Evolutionary conservation across 2,329 filamentous ascomycete genomes (phyloP).

Genomic region (Chaetomium strumarium): DNA sequence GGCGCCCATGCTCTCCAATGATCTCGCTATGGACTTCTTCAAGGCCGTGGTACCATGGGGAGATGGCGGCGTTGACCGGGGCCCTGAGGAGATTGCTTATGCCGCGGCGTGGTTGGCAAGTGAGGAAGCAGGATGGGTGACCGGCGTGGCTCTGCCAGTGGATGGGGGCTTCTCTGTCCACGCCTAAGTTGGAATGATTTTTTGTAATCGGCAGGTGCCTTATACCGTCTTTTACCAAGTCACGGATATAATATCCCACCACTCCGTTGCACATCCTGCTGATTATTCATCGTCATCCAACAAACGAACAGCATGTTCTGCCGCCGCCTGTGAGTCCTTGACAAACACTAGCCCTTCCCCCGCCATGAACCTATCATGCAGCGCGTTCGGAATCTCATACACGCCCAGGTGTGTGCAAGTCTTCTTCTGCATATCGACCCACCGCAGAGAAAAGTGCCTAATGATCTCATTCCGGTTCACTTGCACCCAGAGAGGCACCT

Average conservation of each 20-base stretch:
- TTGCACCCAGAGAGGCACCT: slow-evolving; percentile 1
- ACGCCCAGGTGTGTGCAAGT: background rate
- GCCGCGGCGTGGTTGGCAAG: background rate
- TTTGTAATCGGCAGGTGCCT: too few relatives aligned
- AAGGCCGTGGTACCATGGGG: background rate
- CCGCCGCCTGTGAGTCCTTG: background rate
- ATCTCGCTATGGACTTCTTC: background rate
- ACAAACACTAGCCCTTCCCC: background rate
- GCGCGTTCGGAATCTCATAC: background rate
- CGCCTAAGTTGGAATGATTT: background rate
- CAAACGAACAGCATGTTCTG: too few relatives aligned
- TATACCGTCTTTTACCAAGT: too few relatives aligned
- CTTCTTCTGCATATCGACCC: background rate
- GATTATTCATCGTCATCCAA: too few relatives aligned
- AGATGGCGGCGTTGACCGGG: background rate
- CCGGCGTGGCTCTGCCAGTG: background rate
- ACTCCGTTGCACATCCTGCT: too few relatives aligned
- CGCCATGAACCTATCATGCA: background rate
- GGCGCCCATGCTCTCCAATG: background rate
- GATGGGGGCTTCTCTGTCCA: background rate
- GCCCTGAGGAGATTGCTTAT: background rate
- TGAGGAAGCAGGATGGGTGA: background rate
- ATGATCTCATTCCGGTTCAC: background rate
- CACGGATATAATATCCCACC: too few relatives aligned
- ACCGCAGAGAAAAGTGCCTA: background rate